Conservation (phyloP, 2,329 filamentous ascomycete genomes). For the Huntiella moniliformis region DNA sequence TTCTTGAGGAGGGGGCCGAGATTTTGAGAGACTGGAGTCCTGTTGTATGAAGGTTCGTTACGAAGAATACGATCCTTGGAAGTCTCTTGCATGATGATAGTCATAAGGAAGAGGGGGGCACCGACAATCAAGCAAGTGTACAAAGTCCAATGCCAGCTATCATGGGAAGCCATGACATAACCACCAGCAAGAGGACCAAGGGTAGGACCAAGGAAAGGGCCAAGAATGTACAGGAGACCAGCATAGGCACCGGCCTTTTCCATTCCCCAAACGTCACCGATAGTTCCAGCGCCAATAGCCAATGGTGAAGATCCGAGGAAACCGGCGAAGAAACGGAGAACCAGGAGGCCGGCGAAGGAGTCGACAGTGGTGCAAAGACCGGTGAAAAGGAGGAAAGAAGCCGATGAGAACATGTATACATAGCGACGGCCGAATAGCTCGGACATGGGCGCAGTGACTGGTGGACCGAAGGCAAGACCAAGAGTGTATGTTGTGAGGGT, state of each 20-base stretch:
- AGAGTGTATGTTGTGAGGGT: constrained; percentile 41
- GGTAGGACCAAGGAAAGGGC: constrained; percentile 33
- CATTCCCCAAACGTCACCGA: constrained; percentile 24
- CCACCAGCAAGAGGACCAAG: constrained; percentile 31
- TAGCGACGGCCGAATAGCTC: constrained; percentile 37
- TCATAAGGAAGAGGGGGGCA: constrained; percentile 19
- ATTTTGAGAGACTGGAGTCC: constrained; percentile 9
- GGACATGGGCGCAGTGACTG: constrained; percentile 38
- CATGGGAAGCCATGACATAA: constrained; percentile 26
- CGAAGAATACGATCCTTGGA: constrained; percentile 33
- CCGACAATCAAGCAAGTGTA: constrained; percentile 31
- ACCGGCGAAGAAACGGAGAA: constrained; percentile 38
- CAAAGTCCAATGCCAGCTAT: constrained; percentile 35
- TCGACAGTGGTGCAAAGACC: constrained; percentile 30
- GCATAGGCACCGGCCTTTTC: constrained; percentile 19
- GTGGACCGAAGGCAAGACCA: constrained; percentile 39
- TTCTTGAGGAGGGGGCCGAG: constrained; percentile 22
- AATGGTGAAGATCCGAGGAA: constrained; percentile 30
- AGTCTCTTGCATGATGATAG: constrained; percentile 31
- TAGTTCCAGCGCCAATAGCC: constrained; percentile 29
- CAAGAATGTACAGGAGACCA: constrained; percentile 28
- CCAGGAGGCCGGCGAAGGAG: constrained; percentile 29
- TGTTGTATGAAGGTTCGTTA: constrained; percentile 18
- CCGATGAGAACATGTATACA: constrained; percentile 30
- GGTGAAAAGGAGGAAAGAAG: constrained; percentile 36